Base-by-base conservation (phyloP, 148 eudicot genomes). In the Simmondsia chinensis region DNA sequence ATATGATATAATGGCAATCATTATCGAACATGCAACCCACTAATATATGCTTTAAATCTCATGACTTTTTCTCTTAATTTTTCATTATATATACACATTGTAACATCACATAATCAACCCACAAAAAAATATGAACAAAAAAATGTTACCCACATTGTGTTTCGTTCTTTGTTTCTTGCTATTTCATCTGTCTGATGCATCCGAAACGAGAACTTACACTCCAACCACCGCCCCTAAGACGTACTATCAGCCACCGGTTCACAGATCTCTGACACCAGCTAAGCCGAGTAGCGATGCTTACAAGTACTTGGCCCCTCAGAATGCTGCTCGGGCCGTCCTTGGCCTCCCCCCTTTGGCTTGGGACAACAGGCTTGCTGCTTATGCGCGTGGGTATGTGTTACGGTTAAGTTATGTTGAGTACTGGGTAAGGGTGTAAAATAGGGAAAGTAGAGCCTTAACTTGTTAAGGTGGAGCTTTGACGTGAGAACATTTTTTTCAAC, bases 261-360 rank as follows among this genome's bases (percentile, higher is more conserved):
- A 20, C 54, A 14, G 13, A 6, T 33, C 22, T 22, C 1, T 10
- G 14, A 24, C 29, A 7, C 39, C 34, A 25, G 40, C 24, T 17
- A 31, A 17, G 23, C 47, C 38, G 18, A 40, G 44, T 11, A 23
- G 19, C 13, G 46, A 65, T 1, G 43, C 59, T 9, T 35, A 57
- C 47, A 59, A 51, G 11, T 79, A 73, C 49, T 28, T 83, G 38
- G 61, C 41, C 7, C 60, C 64, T 12, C 96, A 87, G 38, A 87
- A 87, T 52, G 72, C 70, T 0, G 83, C 80, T 1, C 57, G 94
- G 7, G 39, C 74, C 1, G 43, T 64, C 8, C 46, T 83, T 1
- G 52, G 79, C 2, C 23, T 84, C 48, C 42, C 22, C 1, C 93
- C 84, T 0, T 46, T 89, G 35, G 57, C 17, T n/a, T 84, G 97